Evolutionary conservation across 208 protist genomes (phyloP), one percentile per base, ranked within the genome.

Genomic region (Acanthamoeba royreba): DNA sequence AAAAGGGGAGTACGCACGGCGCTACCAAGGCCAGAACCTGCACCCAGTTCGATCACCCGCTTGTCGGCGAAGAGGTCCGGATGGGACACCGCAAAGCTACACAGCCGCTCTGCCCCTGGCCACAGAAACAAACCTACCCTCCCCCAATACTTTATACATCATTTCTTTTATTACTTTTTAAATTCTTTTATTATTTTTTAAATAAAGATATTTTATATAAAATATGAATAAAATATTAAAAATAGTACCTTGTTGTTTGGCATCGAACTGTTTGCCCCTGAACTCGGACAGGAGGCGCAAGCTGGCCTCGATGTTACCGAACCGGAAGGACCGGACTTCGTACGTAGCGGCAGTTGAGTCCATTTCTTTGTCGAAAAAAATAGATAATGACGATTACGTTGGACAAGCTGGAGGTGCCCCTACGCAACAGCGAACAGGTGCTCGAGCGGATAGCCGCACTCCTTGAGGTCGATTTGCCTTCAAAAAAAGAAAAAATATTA

Each of bases 301-400:
- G 25, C 35, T 45, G 13, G 66, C 31, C 22, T 77, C 35, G 17
- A 77, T 77, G 66, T 38, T 38, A 22, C 55, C 35, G n/a, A 77
- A 77, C n/a, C 66, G 35, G 28, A 77, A 77, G 13, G n/a, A 35
- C 19, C 66, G 66, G 19, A 45, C 35, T 38, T 77, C 66, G 66
- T 77, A 77, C 31, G n/a, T n/a, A n/a, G n/a, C n/a, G n/a, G n/a
- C n/a, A n/a, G n/a, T n/a, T n/a, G n/a, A n/a, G n/a, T n/a, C n/a
- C n/a, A n/a, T n/a, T n/a, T n/a, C n/a, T n/a, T 8, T 15, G 33
- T 17, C n/a, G 7, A 42, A 33, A 8, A 2, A 13, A n/a, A 28
- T 19, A 87, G 79, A 87, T 87, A 25, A 87, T 87, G 46, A 35
- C 42, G 35, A 87, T 87, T 28, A 87, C 47, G n/a, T 42, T 87